Evolutionary conservation across 768 basidiomycete genomes (phyloP).

Genomic region (Steccherinum ochraceum): DNA sequence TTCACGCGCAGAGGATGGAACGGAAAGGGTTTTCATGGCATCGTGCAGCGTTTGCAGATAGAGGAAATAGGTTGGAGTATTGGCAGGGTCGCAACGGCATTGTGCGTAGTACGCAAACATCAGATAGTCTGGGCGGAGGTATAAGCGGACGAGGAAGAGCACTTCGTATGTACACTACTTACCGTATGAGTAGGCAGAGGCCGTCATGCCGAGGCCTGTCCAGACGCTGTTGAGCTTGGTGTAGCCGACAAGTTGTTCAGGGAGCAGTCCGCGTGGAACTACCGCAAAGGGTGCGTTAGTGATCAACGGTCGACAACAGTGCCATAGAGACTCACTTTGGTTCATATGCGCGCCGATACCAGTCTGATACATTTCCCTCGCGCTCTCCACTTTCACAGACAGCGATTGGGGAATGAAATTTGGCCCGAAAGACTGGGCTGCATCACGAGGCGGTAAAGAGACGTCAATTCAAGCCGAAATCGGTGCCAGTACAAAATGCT

Average conservation of each 20-base stretch:
- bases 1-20: slow-evolving; percentile 30
- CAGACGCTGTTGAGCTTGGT: slow-evolving; percentile 34
- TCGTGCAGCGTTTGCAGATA: slow-evolving; percentile 46
- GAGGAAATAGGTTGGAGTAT: slow-evolving; percentile 60
- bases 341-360: slow-evolving; percentile 73
- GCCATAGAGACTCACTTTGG: slow-evolving; percentile 63
- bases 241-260: slow-evolving; percentile 34
- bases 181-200: slow-evolving; percentile 63
- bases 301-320: not conserved
- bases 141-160: too few species aligned
- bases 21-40: slow-evolving; percentile 41
- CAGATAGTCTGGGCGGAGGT: slow-evolving; percentile 47
- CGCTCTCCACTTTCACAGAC: slow-evolving; percentile 44
- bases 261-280: slow-evolving; percentile 52
- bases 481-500: slow-evolving; percentile 15
- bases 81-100: slow-evolving; percentile 69
- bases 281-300: slow-evolving; percentile 11
- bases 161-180: too few species aligned
- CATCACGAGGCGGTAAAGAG: too few species aligned
- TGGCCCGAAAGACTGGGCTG: slow-evolving; percentile 9
- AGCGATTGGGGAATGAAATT: slow-evolving; percentile 7
- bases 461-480: not conserved
- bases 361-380: slow-evolving; percentile 64
- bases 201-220: slow-evolving; percentile 57
- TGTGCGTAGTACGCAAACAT: slow-evolving; percentile 77